Evolutionary conservation across 495 filamentous ascomycete species (phyloP).

Genomic region (Aspergillus cristatus): DNA sequence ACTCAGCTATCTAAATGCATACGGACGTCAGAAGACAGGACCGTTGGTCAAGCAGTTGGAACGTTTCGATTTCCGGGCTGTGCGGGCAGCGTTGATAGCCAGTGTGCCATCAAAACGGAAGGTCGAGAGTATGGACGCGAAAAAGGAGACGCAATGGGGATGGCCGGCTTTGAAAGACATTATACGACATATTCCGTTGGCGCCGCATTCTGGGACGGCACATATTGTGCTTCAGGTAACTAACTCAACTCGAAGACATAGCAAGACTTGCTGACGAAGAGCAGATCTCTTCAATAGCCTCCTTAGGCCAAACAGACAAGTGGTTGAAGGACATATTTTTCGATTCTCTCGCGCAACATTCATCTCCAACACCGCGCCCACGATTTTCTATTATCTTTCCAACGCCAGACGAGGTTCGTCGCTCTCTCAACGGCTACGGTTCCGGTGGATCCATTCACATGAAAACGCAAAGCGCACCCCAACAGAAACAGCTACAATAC

Average conservation of each 20-base stretch:
- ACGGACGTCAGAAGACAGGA: conserved; percentile 47
- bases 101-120: conserved; percentile 64
- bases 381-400: conserved; percentile 65
- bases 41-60: conserved; percentile 46
- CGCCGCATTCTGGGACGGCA: conserved; percentile 15
- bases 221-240: conserved; percentile 59
- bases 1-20: conserved; percentile 61
- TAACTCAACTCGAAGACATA: not conserved
- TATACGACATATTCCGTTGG: conserved; percentile 40
- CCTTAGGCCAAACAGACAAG: conserved; percentile 60
- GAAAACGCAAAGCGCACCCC: conserved; percentile 57
- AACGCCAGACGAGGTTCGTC: conserved; percentile 67
- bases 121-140: conserved; percentile 22
- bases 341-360: conserved; percentile 32
- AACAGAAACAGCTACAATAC: conserved; percentile 68
- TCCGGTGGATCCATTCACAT: conserved; percentile 79
- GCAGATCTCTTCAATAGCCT: conserved; percentile 70
- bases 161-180: conserved; percentile 60
- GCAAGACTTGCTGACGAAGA: not conserved
- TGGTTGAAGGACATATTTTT: conserved; percentile 69
- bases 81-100: conserved; percentile 67
- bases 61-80: conserved; percentile 58
- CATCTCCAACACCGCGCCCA: conserved; percentile 14
- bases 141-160: conserved; percentile 53
- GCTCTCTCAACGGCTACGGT: conserved; percentile 66